Evolutionary conservation across 2,329 filamentous ascomycete genomes (phyloP), one percentile per base, ranked within the genome.

Genomic region (Rachicladosporium sp.): DNA sequence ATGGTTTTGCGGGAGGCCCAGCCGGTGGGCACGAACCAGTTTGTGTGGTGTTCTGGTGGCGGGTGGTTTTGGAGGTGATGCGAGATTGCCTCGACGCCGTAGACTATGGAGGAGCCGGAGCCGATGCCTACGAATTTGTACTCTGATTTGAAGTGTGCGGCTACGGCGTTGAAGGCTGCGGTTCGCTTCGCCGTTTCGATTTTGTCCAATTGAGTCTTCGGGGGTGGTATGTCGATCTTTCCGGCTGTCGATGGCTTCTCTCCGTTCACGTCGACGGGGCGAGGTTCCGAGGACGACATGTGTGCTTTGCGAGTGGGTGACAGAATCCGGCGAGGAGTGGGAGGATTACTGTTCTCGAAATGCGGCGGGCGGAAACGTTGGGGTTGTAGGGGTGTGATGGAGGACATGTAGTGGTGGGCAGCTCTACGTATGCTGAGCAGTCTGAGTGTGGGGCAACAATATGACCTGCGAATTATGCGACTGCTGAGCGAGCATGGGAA

Each of bases 1-100:
- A 98, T 93, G 39, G 95, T 76, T 52, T 87, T 81, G 50, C 85
- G 85, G 32, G 82, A 91, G 59, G 94, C 87, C 66, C 80, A 89
- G 15, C 91, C 91, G 0, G 91, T 98, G 5, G 91, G 89, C 23
- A 94, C 74, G 63, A 95, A 98, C 55, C 76, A 78, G 69, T 94
- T 93, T 48, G 65, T 57, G 29, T 66, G 61, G 36, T 73, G 75
- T 41, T 74, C 67, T 2, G 55, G 50, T 6, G 58, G 57, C 36
- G 56, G 46, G 33, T 50, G 43, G 27, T 46, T 45, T 29, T 38
- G 72, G 39, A 79, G 73, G 39, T 70, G 71, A 30, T 71, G 71
- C 45, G 67, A 66, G 62, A 93, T 89, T 41, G 83, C 82, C 50
- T 88, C 81, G 44, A 91, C 83, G 36, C 89, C 83, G 61, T 89